Conservation (phyloP, 306 rosid genomes). For the Lathyrus oleraceus region DNA sequence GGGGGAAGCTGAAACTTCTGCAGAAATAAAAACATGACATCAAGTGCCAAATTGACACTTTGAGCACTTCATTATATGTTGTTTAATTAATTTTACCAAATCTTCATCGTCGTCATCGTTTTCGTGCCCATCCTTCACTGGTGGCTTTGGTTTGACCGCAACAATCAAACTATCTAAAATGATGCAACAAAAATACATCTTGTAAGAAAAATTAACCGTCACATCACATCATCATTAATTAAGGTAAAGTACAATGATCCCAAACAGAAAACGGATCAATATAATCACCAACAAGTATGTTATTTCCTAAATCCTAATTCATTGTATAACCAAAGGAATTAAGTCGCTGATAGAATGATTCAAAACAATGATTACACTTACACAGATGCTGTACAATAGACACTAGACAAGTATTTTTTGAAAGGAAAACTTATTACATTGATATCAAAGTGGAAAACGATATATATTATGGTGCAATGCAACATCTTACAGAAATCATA, state of each 20-base stretch:
- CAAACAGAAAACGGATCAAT: constrained; percentile 8
- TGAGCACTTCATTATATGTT: constrained; percentile 22
- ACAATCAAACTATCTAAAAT: constrained; percentile 71
- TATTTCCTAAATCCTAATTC: background rate
- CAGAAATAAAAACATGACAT: constrained; percentile 32
- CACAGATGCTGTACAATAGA: background rate
- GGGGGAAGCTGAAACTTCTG: constrained; percentile 91
- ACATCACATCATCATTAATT: background rate
- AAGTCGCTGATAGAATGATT: background rate
- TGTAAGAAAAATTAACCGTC: constrained; percentile 23
- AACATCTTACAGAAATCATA: background rate
- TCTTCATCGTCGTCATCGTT: constrained; percentile 77
- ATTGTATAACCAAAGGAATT: background rate
- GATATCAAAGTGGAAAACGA: constrained; percentile 17
- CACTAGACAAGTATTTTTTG: background rate
- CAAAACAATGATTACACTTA: background rate
- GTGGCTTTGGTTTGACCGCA: constrained; percentile 94
- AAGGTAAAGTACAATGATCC: background rate
- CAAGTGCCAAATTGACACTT: constrained; percentile 7
- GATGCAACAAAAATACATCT: constrained; percentile 18
- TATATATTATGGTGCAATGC: background rate
- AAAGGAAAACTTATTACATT: constrained; percentile 10
- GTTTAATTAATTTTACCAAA: constrained; percentile 56
- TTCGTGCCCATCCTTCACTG: constrained; percentile 63
- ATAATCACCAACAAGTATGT: constrained; percentile 13